phyloP scores from a whole-genome alignment of 1,284 basidiomycete genomes.

The Bjerkandera adusta region DNA sequence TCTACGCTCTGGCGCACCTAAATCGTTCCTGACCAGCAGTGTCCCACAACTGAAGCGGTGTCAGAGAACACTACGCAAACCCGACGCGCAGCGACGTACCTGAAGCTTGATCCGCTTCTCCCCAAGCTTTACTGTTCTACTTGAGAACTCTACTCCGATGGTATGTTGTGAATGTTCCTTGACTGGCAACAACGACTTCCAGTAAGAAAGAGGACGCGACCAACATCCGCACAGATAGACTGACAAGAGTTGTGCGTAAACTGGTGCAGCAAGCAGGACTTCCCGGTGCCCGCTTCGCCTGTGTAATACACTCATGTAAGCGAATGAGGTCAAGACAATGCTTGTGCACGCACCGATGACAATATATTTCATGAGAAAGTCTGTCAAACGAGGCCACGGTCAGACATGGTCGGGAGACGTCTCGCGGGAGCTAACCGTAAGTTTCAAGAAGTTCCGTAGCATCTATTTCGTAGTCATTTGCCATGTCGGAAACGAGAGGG shows the following conservation, averaged over 20 bases:
- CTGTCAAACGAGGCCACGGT: too few species aligned
- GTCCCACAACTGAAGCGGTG: conserved; percentile 80
- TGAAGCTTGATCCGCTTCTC: conserved; percentile 95
- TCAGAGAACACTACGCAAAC: background rate
- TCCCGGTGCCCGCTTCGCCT: conserved; percentile 97
- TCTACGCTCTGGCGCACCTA: conserved; percentile 65
- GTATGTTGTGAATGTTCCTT: conserved; percentile 97
- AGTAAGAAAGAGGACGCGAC: too few species aligned
- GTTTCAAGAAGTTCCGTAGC: conserved; percentile 91
- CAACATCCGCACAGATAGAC: too few species aligned
- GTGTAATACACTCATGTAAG: background rate
- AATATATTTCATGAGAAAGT: conserved; percentile 98
- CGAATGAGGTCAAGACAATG: background rate
- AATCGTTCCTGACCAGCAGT: conserved; percentile 97
- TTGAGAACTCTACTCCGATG: conserved; percentile 95
- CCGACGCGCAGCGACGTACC: conserved; percentile 41
- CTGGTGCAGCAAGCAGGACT: conserved; percentile 94
- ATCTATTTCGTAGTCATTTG: conserved; percentile 65
- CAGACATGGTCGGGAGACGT: conserved; percentile 9
- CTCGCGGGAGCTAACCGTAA: conserved; percentile 60
- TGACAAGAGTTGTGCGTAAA: conserved; percentile 93
- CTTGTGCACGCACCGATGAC: conserved; percentile 72
- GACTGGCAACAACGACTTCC: conserved; percentile 71
- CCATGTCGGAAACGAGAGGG: conserved; percentile 37
- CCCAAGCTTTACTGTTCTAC: conserved; percentile 83